These are phyloP conservation scores for Linnemannia hyalina DNA, from an alignment of 192 early-diverging fungal genomes.

Conservation along the genomic window DNA sequence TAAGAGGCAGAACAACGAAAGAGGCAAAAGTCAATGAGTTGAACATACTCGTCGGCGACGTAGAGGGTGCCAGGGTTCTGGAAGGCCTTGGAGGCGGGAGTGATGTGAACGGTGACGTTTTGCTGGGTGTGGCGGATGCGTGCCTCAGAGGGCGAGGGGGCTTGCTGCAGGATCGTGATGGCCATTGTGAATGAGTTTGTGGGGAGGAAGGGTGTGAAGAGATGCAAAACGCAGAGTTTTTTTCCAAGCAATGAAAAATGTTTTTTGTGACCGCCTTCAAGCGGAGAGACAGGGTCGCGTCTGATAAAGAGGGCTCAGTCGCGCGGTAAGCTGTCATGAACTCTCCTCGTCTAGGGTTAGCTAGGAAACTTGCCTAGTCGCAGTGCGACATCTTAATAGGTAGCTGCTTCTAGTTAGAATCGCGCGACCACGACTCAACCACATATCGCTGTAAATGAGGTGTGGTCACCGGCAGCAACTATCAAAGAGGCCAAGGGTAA, in stretches of 20 bases:
- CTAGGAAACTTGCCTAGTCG: too few relatives aligned
- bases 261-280: neutral
- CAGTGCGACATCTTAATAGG: too few relatives aligned
- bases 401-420: too few relatives aligned
- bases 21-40: neutral
- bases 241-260: too few relatives aligned
- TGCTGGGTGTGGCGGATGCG: slow-evolving; percentile 46
- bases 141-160: slow-evolving; percentile 25
- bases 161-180: slow-evolving; percentile 53
- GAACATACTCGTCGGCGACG: slow-evolving; percentile 48
- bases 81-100: slow-evolving; percentile 36
- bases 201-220: neutral
- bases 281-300: neutral
- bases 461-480: too few relatives aligned
- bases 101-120: slow-evolving; percentile 45
- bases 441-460: too few relatives aligned
- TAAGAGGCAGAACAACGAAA: neutral
- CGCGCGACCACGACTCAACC: too few relatives aligned
- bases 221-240: too few relatives aligned
- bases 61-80: slow-evolving; percentile 54
- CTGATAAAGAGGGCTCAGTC: neutral
- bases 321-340: too few relatives aligned
- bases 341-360: too few relatives aligned
- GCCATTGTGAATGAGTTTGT: slow-evolving; percentile 22
- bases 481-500: too few relatives aligned